phyloP scores from a whole-genome alignment of 805 yeast genomes.

The Spathaspora passalidarum region DNA sequence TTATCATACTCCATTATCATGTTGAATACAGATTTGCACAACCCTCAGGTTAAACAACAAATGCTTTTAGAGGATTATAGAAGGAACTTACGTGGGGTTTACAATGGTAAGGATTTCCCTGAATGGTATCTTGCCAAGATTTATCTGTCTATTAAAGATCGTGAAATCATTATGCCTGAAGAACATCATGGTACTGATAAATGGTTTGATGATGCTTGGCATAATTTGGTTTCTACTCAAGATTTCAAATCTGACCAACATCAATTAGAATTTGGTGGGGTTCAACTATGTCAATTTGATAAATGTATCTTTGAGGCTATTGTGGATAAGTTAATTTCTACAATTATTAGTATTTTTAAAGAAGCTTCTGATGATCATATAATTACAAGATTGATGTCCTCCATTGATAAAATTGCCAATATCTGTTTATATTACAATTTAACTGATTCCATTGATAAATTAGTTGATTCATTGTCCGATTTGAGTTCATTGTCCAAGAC shows the following conservation, averaged over 20 bases:
- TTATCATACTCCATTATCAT: constrained; percentile 88
- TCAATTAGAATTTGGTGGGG: constrained; percentile 4
- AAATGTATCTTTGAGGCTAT: constrained; percentile 62
- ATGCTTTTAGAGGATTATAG: constrained; percentile 86
- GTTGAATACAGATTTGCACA: constrained; percentile 92
- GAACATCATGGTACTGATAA: constrained; percentile 92
- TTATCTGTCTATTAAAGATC: constrained; percentile 72
- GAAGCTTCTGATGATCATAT: constrained; percentile 90
- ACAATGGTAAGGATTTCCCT: constrained; percentile 75
- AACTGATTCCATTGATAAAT: constrained; percentile 55
- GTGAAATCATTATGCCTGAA: constrained; percentile 96
- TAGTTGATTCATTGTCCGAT: constrained; percentile 64
- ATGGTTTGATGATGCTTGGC: constrained; percentile 89
- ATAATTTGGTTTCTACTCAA: constrained; percentile 57
- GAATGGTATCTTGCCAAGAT: constrained; percentile 81
- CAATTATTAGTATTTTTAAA: constrained; percentile 74
- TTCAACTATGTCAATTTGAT: constrained; percentile 54
- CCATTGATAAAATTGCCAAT: constrained; percentile 79
- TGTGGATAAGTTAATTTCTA: constrained; percentile 64
- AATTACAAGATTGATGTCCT: constrained; percentile 80
- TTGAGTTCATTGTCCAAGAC: constrained; percentile 52
- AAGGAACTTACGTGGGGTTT: constrained; percentile 76
- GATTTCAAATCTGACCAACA: constrained; percentile 24
- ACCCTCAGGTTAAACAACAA: constrained; percentile 86
- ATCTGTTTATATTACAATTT: constrained; percentile 67